Conservation (phyloP, 2,329 filamentous ascomycete genomes). For the Aspergillus brunneoviolaceus region DNA sequence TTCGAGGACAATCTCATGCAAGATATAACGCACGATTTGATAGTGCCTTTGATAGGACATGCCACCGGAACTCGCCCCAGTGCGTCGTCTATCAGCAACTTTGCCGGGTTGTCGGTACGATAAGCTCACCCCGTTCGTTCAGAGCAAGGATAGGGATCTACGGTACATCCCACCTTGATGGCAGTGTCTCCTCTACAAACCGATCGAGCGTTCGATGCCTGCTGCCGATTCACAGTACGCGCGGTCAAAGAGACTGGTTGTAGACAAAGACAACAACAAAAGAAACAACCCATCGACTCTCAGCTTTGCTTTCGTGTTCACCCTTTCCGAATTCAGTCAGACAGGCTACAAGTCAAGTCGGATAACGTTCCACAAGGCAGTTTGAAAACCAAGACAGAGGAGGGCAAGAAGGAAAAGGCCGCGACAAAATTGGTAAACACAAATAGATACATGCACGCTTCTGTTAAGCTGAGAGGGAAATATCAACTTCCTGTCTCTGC, state of each 20-base stretch:
- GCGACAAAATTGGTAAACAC: neutral
- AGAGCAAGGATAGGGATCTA: too few species aligned
- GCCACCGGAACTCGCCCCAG: neutral
- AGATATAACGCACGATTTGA: conserved; percentile 14
- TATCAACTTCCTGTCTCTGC: neutral
- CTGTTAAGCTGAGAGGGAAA: neutral
- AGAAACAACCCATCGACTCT: neutral
- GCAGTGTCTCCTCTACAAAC: neutral
- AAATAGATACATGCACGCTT: neutral
- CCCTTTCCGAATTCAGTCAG: neutral
- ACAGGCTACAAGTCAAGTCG: neutral
- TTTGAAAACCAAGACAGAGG: neutral
- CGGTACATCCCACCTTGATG: neutral
- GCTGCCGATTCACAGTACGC: neutral
- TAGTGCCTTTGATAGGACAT: conserved; percentile 14
- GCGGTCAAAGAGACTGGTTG: neutral
- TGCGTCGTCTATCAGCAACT: neutral
- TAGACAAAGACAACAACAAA: neutral
- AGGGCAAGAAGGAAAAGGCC: neutral
- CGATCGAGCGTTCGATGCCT: neutral
- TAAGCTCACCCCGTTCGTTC: neutral
- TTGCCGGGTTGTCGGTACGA: neutral
- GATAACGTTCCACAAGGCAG: conserved; percentile 12
- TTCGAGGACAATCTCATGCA: conserved; percentile 8
- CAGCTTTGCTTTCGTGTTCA: neutral